Conservation (phyloP, 116 monocot species). For the Posidonia oceanica region DNA sequence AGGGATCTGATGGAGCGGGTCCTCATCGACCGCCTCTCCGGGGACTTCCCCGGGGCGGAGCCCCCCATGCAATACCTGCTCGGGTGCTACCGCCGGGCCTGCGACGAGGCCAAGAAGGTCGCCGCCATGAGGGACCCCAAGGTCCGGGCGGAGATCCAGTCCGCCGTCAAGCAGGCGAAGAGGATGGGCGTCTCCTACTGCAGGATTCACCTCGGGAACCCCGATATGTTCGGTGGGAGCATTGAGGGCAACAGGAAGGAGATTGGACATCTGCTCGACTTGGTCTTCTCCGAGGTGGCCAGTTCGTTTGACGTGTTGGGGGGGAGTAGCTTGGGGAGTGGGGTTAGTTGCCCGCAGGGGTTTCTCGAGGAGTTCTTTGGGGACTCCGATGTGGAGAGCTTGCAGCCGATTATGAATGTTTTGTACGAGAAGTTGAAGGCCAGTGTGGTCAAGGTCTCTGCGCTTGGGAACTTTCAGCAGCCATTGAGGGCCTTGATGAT, state of each 20-base stretch:
- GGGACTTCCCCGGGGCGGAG: constrained; percentile 20
- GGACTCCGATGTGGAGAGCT: constrained; percentile 52
- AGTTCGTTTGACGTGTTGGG: constrained; percentile 28
- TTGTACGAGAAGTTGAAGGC: constrained; percentile 53
- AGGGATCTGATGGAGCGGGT: constrained; percentile 51
- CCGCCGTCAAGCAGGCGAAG: constrained; percentile 34
- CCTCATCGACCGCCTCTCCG: constrained; percentile 66
- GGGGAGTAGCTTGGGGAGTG: constrained; percentile 27
- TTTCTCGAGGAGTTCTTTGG: constrained; percentile 82
- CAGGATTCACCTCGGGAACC: constrained; percentile 66
- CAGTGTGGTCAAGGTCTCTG: constrained; percentile 56
- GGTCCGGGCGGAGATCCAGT: constrained; percentile 50
- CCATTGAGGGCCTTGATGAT: constrained; percentile 59
- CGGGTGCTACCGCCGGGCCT: constrained; percentile 50
- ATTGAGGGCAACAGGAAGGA: constrained; percentile 1
- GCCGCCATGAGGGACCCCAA: constrained; percentile 53
- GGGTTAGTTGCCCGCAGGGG: constrained; percentile 33
- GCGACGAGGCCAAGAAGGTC: constrained; percentile 59
- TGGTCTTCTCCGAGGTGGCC: constrained; percentile 41
- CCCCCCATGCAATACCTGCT: constrained; percentile 53
- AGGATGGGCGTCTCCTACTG: constrained; percentile 49
- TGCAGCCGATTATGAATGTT: constrained; percentile 45
- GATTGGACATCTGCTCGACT: constrained; percentile 17
- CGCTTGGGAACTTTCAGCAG: constrained; percentile 84
- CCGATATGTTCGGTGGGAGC: constrained; percentile 40